A percentile compares a stretch with the other conserved stretches of the same genome.
Conservation (phyloP, 192 early-diverging fungal species). For the Geranomyces variabilis region DNA sequence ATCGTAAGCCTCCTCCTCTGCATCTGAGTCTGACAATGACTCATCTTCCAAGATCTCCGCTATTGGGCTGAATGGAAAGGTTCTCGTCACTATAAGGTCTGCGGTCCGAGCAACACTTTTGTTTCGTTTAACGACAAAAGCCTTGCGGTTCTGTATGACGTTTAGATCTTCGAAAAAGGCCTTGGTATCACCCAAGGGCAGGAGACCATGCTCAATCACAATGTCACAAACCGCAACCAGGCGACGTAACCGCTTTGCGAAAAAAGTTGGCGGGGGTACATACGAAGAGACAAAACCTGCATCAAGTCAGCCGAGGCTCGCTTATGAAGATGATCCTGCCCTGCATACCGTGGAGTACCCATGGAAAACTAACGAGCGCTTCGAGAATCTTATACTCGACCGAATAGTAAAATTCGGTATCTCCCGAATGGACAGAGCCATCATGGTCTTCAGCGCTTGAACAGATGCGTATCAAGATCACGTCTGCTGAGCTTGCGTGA, state of each 20-base stretch:
- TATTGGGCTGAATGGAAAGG: background rate
- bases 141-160: background rate
- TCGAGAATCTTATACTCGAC: background rate
- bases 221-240: background rate
- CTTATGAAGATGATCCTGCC: background rate
- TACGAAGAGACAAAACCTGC: slow-evolving; percentile 4
- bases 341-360: slow-evolving; percentile 8
- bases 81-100: background rate
- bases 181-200: background rate
- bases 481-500: background rate
- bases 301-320: background rate
- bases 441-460: background rate
- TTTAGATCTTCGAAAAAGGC: background rate
- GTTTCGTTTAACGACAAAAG: background rate
- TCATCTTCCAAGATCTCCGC: background rate
- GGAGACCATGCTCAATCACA: background rate
- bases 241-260: background rate
- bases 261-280: background rate
- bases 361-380: slow-evolving; percentile 8
- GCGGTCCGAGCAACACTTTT: background rate
- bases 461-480: background rate
- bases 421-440: background rate
- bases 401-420: background rate
- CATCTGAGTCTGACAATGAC: background rate
- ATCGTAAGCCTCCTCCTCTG: background rate